These are phyloP conservation scores for Hemileccinum rubropunctum DNA, from an alignment of 768 basidiomycete genomes.

Conservation along the genomic window DNA sequence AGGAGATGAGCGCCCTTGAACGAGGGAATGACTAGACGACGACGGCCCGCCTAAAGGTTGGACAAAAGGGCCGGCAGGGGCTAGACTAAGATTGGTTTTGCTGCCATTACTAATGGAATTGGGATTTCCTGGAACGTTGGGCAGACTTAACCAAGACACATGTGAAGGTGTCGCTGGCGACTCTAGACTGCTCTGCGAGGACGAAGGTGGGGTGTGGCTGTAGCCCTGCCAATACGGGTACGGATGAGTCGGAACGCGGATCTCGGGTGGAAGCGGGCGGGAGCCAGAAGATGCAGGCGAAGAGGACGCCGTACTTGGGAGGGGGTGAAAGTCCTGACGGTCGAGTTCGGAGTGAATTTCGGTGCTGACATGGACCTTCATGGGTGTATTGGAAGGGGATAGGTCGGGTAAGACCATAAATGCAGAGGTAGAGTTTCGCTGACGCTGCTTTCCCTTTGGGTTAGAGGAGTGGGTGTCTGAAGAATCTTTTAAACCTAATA, in stretches of 20 bases:
- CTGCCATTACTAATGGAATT: slow-evolving; percentile 3
- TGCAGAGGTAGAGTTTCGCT: slow-evolving; percentile 6
- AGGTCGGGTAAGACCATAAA: slow-evolving; percentile 4
- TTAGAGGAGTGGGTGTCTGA: slow-evolving; percentile 5
- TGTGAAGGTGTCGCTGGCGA: slow-evolving; percentile 36
- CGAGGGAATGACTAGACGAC: slow-evolving; percentile 13
- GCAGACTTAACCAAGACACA: slow-evolving; percentile 36
- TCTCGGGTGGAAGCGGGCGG: slow-evolving; percentile 29
- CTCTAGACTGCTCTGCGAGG: slow-evolving; percentile 30
- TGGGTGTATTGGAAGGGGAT: slow-evolving; percentile 3
- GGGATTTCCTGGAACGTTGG: slow-evolving; percentile 9
- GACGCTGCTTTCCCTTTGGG: slow-evolving; percentile 28
- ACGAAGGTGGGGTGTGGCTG: slow-evolving; percentile 29
- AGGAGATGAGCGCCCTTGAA: slow-evolving; percentile 23
- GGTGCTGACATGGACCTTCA: slow-evolving; percentile 30
- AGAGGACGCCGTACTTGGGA: slow-evolving; percentile 19
- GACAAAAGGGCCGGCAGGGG: neutral
- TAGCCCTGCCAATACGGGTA: slow-evolving; percentile 36
- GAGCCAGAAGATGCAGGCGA: slow-evolving; percentile 21
- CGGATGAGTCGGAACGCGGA: slow-evolving; percentile 31
- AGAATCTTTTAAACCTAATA: slow-evolving; percentile 29
- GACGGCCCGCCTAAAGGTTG: slow-evolving; percentile 6
- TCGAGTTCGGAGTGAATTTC: slow-evolving; percentile 26
- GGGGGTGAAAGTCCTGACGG: slow-evolving; percentile 13
- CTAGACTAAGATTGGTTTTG: slow-evolving; percentile 3